These are phyloP conservation scores for Debaryomyces fabryi DNA, from an alignment of 1,139 yeast genomes.

Conservation along the genomic window DNA sequence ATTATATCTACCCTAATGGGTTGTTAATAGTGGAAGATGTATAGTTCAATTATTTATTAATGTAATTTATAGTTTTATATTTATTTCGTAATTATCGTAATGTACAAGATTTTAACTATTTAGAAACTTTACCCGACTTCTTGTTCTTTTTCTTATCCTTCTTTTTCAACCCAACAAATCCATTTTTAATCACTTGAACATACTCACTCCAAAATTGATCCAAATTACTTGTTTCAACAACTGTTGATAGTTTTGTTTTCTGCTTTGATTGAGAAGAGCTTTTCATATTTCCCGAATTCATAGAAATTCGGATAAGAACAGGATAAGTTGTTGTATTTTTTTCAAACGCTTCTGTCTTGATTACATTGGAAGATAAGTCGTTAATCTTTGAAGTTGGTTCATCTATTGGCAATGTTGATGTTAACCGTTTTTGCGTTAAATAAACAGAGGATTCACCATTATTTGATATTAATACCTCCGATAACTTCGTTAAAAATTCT, in stretches of 20 bases:
- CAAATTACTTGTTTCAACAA: constrained; percentile 57
- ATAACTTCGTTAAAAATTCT: constrained; percentile 39
- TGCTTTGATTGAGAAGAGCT: constrained; percentile 37
- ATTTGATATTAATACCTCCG: constrained; percentile 30
- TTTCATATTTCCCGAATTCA: constrained; percentile 52
- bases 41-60: constrained; percentile 6
- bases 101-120: constrained; percentile 2
- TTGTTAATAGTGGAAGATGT: constrained; percentile 40
- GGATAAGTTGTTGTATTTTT: constrained; percentile 40
- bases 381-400: constrained; percentile 16
- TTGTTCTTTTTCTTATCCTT: constrained; percentile 54
- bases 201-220: constrained; percentile 74
- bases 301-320: constrained; percentile 53
- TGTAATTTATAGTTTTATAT: neutral
- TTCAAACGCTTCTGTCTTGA: constrained; percentile 18
- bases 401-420: constrained; percentile 27
- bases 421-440: constrained; percentile 46
- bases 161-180: constrained; percentile 55
- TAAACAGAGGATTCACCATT: constrained; percentile 46
- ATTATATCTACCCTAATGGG: constrained; percentile 46
- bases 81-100: constrained; percentile 7
- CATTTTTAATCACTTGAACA: constrained; percentile 62
- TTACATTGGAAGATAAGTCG: constrained; percentile 45
- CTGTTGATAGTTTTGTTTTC: constrained; percentile 63
- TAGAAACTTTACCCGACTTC: constrained; percentile 31